These are phyloP conservation scores for Lactarius akahatsu DNA, from an alignment of 768 basidiomycete species.

Conservation along the genomic window DNA sequence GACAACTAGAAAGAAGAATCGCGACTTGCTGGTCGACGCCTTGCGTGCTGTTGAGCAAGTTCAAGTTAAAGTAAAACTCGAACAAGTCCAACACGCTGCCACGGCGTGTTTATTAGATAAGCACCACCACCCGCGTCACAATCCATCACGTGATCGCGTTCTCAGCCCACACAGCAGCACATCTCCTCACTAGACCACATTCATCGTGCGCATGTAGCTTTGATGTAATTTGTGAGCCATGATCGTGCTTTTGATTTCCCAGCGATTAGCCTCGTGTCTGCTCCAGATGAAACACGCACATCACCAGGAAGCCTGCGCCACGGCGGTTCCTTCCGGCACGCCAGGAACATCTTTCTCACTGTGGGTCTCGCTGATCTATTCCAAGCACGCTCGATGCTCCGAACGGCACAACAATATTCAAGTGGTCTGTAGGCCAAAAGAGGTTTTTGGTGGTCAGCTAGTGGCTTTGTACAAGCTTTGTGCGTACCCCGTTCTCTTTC, in stretches of 20 bases:
- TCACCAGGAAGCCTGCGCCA: neutral
- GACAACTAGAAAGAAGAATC: slow-evolving; percentile 12
- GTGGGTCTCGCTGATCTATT: neutral
- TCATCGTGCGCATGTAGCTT: too few species aligned
- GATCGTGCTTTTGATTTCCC: too few species aligned
- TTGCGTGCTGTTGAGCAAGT: neutral
- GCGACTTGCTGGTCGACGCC: slow-evolving; percentile 2
- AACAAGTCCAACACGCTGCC: too few species aligned
- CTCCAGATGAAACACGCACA: neutral
- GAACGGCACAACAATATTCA: too few species aligned
- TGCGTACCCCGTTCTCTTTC: neutral
- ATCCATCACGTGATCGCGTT: neutral
- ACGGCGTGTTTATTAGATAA: neutral
- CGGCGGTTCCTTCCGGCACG: neutral
- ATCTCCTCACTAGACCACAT: too few species aligned
- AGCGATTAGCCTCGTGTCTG: neutral
- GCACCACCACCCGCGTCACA: neutral
- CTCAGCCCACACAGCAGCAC: neutral
- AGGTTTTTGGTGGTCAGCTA: too few species aligned
- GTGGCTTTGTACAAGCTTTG: neutral
- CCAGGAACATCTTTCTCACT: neutral
- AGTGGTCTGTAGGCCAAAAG: too few species aligned
- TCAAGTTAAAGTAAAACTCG: neutral
- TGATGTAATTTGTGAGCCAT: too few species aligned
- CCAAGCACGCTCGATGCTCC: neutral